phyloP scores from a whole-genome alignment of 1,284 basidiomycete species.

The Exobasidium cylindrosporum region DNA sequence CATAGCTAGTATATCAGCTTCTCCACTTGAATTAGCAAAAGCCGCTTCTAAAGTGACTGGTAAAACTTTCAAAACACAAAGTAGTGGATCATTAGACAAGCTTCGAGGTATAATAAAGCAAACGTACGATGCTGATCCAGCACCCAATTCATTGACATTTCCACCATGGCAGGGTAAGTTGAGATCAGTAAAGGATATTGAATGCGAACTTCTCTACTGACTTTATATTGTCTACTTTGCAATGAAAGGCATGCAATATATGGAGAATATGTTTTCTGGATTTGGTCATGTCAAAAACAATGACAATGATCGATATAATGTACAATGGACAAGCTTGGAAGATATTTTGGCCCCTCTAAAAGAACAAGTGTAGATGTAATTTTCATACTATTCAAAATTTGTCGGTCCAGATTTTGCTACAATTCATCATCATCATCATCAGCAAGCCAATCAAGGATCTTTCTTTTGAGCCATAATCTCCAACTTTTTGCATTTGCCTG shows the following conservation, averaged over 20 bases:
- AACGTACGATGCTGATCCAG: not conserved
- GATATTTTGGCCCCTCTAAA: slow-evolving; percentile 1
- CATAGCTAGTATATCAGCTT: not conserved
- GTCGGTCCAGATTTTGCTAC: too few relatives aligned
- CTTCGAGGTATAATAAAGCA: not conserved
- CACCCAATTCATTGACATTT: not conserved
- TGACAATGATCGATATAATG: not conserved
- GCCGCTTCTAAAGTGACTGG: not conserved
- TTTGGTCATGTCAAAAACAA: not conserved
- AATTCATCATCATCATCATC: too few relatives aligned
- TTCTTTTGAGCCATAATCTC: too few relatives aligned
- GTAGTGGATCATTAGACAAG: not conserved
- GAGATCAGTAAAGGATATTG: too few relatives aligned
- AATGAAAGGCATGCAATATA: not conserved
- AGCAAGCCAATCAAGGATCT: too few relatives aligned
- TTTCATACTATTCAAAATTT: too few relatives aligned
- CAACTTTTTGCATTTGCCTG: too few relatives aligned
- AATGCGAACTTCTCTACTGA: too few relatives aligned
- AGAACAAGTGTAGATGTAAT: too few relatives aligned
- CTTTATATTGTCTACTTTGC: too few relatives aligned
- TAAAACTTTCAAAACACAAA: not conserved
- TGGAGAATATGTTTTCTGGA: slow-evolving; percentile 1
- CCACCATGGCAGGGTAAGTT: slow-evolving; percentile 5
- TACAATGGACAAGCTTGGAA: not conserved
- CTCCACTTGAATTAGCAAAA: not conserved